phyloP scores from a whole-genome alignment of 2,329 filamentous ascomycete genomes.

The Fusarium nygamai region DNA sequence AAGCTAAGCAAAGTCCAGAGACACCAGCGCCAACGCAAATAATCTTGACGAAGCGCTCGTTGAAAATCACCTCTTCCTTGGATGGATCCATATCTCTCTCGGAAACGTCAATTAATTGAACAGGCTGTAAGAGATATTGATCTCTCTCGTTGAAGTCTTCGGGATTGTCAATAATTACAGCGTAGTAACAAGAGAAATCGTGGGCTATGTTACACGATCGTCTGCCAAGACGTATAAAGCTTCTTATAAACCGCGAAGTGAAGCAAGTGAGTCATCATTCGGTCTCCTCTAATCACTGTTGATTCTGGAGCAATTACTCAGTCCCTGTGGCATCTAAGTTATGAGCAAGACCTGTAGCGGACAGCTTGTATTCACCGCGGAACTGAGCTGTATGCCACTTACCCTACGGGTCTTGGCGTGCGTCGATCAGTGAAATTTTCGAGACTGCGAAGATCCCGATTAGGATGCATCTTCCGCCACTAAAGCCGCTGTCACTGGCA shows the following conservation, averaged over 20 bases:
- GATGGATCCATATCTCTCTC: background rate
- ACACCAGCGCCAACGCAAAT: constrained; percentile 20
- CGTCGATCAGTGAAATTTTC: background rate
- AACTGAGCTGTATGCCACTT: too few relatives aligned
- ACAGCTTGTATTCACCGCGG: background rate
- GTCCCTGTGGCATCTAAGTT: background rate
- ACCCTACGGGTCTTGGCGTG: background rate
- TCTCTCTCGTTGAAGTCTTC: too few relatives aligned
- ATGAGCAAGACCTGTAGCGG: too few relatives aligned
- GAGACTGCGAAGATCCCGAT: background rate
- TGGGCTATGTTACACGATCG: accelerated
- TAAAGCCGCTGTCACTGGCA: background rate
- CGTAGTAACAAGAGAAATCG: accelerated
- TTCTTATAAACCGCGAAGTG: background rate
- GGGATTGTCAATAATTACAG: accelerated
- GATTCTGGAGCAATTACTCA: too few relatives aligned
- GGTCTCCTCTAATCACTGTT: accelerated
- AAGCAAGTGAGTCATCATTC: background rate
- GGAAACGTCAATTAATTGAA: too few relatives aligned
- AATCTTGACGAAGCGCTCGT: constrained; percentile 22
- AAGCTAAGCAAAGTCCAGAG: constrained; percentile 17
- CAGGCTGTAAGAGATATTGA: too few relatives aligned
- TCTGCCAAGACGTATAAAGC: background rate
- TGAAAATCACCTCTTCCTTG: background rate
- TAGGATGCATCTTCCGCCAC: background rate